Evolutionary conservation across 1,284 basidiomycete species (phyloP).

Genomic region (Volvariella surrecta): DNA sequence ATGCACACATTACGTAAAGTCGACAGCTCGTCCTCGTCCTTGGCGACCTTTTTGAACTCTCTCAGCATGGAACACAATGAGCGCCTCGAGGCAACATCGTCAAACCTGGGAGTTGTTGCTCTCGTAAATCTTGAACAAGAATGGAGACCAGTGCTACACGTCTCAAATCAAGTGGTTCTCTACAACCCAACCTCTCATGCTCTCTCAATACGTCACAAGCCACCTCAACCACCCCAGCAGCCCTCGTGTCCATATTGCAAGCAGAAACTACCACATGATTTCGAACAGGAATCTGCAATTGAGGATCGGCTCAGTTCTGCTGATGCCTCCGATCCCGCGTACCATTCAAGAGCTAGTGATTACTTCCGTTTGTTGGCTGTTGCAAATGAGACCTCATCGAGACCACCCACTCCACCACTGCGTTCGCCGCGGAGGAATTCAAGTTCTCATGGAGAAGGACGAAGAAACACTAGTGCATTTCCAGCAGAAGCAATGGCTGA

Average conservation of each 20-base stretch:
- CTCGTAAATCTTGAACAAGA: constrained; percentile 17
- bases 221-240: constrained; percentile 10
- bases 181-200: constrained; percentile 86
- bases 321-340: constrained; percentile 25
- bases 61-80: no score
- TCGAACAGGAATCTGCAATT: constrained; percentile 13
- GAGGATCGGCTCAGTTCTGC: constrained; percentile 10
- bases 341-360: constrained; percentile 48
- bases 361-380: constrained; percentile 69
- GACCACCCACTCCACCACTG: constrained; percentile 42
- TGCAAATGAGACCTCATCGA: constrained; percentile 55
- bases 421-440: constrained; percentile 4
- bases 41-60: no score
- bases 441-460: constrained; percentile 12
- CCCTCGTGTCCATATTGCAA: constrained; percentile 65
- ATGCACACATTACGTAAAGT: no score
- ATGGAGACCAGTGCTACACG: constrained; percentile 70
- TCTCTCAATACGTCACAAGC: constrained; percentile 51
- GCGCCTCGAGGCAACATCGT: no score
- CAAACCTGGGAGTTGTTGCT: constrained; percentile 7
- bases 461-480: constrained; percentile 30
- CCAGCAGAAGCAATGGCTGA: constrained; percentile 65
- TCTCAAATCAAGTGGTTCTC: constrained; percentile 79
- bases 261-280: constrained; percentile 38
- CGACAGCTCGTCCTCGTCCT: no score